A percentile compares a stretch with the other conserved stretches of the same genome.
These are phyloP conservation scores for Bolboschoenoplectus hybrid DNA, from an alignment of 202 grass and related monocot species.

Conservation along the genomic window DNA sequence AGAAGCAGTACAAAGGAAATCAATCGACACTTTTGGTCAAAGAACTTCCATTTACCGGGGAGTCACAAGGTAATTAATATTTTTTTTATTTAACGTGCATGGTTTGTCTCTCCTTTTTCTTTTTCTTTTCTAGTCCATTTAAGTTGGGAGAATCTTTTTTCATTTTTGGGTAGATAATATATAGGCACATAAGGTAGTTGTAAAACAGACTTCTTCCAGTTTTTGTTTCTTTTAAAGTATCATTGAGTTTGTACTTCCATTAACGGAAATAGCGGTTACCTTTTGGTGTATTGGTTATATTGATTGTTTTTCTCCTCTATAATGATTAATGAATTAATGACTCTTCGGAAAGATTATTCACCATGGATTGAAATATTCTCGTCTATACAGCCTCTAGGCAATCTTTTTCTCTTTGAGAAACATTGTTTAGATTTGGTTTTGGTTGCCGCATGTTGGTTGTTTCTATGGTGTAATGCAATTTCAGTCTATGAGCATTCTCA, in stretches of 20 bases:
- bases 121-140: background rate
- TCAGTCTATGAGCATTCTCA: background rate
- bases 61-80: conserved; percentile 56
- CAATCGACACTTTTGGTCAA: conserved; percentile 72
- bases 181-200: background rate
- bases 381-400: background rate
- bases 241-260: background rate
- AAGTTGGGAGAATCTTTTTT: background rate
- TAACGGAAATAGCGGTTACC: background rate
- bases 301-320: background rate
- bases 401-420: background rate
- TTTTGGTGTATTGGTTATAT: background rate
- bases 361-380: background rate
- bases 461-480: background rate
- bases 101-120: background rate
- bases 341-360: background rate
- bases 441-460: background rate
- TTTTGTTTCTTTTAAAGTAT: background rate
- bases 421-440: background rate
- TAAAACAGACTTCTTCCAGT: background rate
- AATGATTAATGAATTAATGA: background rate
- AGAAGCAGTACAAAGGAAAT: conserved; percentile 46
- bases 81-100: background rate
- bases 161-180: background rate
- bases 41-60: conserved; percentile 75